phyloP scores from a whole-genome alignment of 768 basidiomycete genomes.

The Tulasnella calospora region DNA sequence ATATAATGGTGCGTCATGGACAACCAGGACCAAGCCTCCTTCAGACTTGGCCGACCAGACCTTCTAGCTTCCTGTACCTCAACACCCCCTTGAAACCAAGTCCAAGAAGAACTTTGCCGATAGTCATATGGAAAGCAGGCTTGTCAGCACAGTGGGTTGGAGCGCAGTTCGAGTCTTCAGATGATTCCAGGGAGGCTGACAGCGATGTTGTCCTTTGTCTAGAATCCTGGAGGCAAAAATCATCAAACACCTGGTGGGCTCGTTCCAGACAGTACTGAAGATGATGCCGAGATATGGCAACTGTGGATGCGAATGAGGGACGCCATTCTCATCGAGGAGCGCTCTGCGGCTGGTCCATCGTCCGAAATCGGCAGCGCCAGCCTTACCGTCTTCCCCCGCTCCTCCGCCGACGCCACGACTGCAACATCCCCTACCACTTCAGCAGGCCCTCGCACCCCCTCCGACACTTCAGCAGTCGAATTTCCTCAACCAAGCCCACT shows the following conservation, averaged over 20 bases:
- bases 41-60: neutral
- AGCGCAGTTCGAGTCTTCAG: neutral
- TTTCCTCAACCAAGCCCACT: neutral
- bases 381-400: neutral
- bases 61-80: neutral
- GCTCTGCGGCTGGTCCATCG: neutral
- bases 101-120: neutral
- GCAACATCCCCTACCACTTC: neutral
- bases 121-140: neutral
- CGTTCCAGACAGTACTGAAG: neutral
- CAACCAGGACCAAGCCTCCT: too few species aligned
- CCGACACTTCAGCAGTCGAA: neutral
- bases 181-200: neutral
- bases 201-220: neutral
- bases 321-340: neutral
- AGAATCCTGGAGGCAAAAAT: too few species aligned
- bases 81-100: neutral
- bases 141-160: neutral
- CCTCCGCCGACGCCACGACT: neutral
- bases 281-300: neutral
- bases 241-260: neutral
- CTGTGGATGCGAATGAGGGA: neutral
- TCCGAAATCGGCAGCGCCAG: neutral
- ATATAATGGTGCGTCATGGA: neutral
- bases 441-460: neutral